Percentiles rank a stretch among this genome's conserved stretches.
phyloP scores from a whole-genome alignment of 208 protist genomes.

The Leishmania martiniquensis region DNA sequence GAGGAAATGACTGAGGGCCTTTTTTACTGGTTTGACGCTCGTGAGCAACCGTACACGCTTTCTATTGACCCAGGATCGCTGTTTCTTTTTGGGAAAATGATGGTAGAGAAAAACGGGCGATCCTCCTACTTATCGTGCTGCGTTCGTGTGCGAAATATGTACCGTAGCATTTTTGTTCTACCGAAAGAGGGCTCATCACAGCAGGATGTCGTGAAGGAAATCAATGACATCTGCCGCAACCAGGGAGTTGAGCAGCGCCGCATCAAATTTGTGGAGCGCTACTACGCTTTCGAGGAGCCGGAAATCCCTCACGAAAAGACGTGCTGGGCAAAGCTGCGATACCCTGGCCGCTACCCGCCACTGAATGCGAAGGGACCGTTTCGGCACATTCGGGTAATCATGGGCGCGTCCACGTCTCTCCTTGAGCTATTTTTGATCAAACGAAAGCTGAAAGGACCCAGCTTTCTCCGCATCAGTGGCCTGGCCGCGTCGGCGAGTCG shows the following conservation, averaged over 20 bases:
- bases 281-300: slow-evolving; percentile 93
- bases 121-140: slow-evolving; percentile 72
- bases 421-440: slow-evolving; percentile 96
- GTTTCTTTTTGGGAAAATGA: slow-evolving; percentile 91
- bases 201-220: slow-evolving; percentile 79
- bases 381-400: slow-evolving; percentile 77
- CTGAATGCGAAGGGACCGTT: slow-evolving; percentile 47
- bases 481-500: slow-evolving; percentile 38
- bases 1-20: slow-evolving; percentile 27
- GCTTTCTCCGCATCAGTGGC: slow-evolving; percentile 77
- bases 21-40: slow-evolving; percentile 92
- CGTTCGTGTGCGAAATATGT: slow-evolving; percentile 81
- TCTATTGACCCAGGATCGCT: slow-evolving; percentile 82
- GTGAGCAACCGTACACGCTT: slow-evolving; percentile 74
- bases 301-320: slow-evolving; percentile 78
- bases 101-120: slow-evolving; percentile 37
- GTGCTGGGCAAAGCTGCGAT: slow-evolving; percentile 92
- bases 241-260: slow-evolving; percentile 76
- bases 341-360: slow-evolving; percentile 71
- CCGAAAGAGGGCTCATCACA: slow-evolving; percentile 63
- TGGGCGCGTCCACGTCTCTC: slow-evolving; percentile 81
- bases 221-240: slow-evolving; percentile 72
- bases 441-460: slow-evolving; percentile 94
- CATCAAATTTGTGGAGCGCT: slow-evolving; percentile 91
- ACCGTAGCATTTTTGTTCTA: slow-evolving; percentile 79